phyloP scores from a whole-genome alignment of 1,139 yeast species.

The Hyphopichia pseudoburtonii region DNA sequence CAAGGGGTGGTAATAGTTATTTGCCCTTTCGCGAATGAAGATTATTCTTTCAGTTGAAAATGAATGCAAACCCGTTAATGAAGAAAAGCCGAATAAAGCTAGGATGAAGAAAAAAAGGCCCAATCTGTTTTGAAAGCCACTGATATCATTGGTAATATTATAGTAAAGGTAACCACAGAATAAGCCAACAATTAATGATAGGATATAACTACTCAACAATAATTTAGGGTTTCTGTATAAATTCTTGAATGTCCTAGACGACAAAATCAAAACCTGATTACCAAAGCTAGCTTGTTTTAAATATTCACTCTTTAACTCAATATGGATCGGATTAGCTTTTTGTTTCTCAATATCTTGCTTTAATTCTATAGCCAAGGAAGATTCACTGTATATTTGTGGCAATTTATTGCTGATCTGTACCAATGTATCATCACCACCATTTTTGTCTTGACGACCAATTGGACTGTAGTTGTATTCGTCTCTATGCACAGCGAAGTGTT shows the following conservation, averaged over 20 bases:
- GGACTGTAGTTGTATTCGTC: slow-evolving; percentile 53
- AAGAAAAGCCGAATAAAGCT: slow-evolving; percentile 90
- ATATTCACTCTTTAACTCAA: slow-evolving; percentile 38
- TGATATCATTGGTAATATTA: slow-evolving; percentile 79
- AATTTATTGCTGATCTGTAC: slow-evolving; percentile 34
- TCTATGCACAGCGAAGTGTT: slow-evolving; percentile 81
- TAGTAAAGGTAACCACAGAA: slow-evolving; percentile 88
- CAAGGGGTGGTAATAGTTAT: slow-evolving; percentile 85
- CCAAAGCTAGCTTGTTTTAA: slow-evolving; percentile 54
- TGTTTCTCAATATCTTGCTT: slow-evolving; percentile 46
- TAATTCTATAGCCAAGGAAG: slow-evolving; percentile 49
- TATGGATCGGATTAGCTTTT: slow-evolving; percentile 27
- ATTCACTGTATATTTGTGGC: slow-evolving; percentile 47
- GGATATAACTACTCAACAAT: slow-evolving; percentile 74
- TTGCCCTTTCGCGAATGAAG: slow-evolving; percentile 89
- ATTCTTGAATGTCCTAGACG: slow-evolving; percentile 88
- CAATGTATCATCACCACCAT: slow-evolving; percentile 29
- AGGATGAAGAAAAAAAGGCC: slow-evolving; percentile 89
- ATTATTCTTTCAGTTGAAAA: slow-evolving; percentile 86
- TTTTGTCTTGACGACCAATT: slow-evolving; percentile 15
- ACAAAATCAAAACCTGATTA: slow-evolving; percentile 66
- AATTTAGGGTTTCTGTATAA: slow-evolving; percentile 88
- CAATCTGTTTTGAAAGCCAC: slow-evolving; percentile 93
- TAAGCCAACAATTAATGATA: slow-evolving; percentile 72
- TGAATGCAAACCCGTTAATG: slow-evolving; percentile 86